phyloP scores from a whole-genome alignment of 768 basidiomycete species.

The Hemileccinum rubropunctum region DNA sequence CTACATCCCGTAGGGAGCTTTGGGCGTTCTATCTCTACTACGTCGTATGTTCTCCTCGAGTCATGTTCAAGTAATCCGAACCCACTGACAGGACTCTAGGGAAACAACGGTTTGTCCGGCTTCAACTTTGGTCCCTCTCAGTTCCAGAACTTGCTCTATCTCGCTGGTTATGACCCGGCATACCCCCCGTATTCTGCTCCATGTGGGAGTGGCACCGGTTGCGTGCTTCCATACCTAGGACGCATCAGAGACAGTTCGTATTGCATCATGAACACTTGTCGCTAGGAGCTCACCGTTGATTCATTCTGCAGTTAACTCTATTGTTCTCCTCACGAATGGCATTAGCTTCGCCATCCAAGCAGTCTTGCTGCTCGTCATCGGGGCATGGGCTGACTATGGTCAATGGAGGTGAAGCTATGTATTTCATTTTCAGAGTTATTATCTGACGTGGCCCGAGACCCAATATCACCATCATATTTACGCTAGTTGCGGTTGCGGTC shows the following conservation, averaged over 20 bases:
- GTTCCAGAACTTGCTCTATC: constrained; percentile 69
- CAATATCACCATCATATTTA: constrained; percentile 76
- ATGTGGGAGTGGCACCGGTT: constrained; percentile 48
- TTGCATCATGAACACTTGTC: not conserved
- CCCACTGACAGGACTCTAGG: constrained; percentile 29
- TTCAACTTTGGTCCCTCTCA: constrained; percentile 74
- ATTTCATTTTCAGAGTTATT: not conserved
- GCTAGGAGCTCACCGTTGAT: not conserved
- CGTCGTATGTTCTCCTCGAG: constrained; percentile 32
- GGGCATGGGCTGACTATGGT: constrained; percentile 85
- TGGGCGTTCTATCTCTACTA: constrained; percentile 65
- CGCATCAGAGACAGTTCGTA: constrained; percentile 54
- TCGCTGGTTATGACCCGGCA: constrained; percentile 72
- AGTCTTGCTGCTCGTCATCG: constrained; percentile 58
- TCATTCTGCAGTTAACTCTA: constrained; percentile 58
- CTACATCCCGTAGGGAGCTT: constrained; percentile 49
- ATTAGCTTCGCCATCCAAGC: constrained; percentile 79
- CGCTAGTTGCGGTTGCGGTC: constrained; percentile 58
- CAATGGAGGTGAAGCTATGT: constrained; percentile 53
- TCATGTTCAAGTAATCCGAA: not conserved
- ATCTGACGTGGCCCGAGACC: constrained; percentile 41
- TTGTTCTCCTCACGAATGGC: constrained; percentile 76
- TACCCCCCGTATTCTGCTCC: constrained; percentile 49
- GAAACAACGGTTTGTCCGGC: constrained; percentile 66
- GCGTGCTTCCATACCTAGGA: constrained; percentile 67